Evolutionary conservation across 2,329 filamentous ascomycete genomes (phyloP), one percentile per base, ranked within the genome.

Genomic region (Pseudogymnoascus sp.): DNA sequence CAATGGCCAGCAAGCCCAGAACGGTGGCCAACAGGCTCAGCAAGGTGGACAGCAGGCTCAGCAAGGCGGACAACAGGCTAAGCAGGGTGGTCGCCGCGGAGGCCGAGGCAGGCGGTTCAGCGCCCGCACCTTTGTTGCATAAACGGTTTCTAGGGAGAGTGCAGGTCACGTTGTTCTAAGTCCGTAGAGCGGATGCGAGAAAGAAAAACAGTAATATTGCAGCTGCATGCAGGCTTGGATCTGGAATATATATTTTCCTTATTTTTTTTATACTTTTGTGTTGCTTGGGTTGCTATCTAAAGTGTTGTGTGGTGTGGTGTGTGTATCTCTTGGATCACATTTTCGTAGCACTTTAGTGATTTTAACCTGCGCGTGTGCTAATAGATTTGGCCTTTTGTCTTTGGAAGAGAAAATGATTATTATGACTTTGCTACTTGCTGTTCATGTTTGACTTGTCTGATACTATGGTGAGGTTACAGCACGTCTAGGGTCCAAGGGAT

Each of bases 171-270:
- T 50, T 30, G 43, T 50, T 22, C 22, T 41, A 41, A 30, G 25
- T 50, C 43, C 43, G 43, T 50, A 50, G 43, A 50, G 43, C 43
- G 43, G 43, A 50, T 50, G 43, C 30, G 14, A 22, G 5, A 22
- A 50, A 22, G 5, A 22, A 50, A 50, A 30, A 47, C 41, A 50
- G 43, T 50, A 50, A 50, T 50, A 50, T 30, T 50, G 43, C 43
- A 50, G 25, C 8, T 50, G 8, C 43, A 50, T 30, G 43, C 43
- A 50, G 25, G 25, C 25, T 50, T 50, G 25, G 25, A 50, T 50
- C 43, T 50, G 43, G 43, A 50, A 50, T 50, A 50, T 50, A 50
- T 50, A 30, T 30, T 30, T 50, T 50, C n/a, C 22, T 50, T 50
- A 16, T 3, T n/a, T 50, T 30, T n/a, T 30, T 50, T 30, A n/a